These are phyloP conservation scores for Irpex sp. DNA, from an alignment of 1,284 basidiomycete genomes.

Conservation along the genomic window DNA sequence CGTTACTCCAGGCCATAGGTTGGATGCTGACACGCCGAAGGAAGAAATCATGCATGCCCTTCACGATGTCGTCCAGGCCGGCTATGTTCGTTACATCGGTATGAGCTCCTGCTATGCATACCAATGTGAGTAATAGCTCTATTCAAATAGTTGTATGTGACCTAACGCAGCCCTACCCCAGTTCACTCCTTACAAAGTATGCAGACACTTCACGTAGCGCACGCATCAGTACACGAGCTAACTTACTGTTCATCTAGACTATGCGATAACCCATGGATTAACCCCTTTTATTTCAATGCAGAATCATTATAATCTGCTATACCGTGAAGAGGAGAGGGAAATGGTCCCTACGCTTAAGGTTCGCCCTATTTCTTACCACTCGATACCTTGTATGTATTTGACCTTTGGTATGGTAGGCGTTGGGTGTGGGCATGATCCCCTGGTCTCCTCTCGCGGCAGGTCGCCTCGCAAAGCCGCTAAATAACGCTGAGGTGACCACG, in stretches of 20 bases:
- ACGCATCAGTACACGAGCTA: neutral
- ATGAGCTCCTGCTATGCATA: slow-evolving; percentile 37
- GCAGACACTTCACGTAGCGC: neutral
- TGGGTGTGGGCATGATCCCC: slow-evolving; percentile 35
- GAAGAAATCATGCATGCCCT: slow-evolving; percentile 31
- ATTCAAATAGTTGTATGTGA: neutral
- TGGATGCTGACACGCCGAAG: slow-evolving; percentile 53
- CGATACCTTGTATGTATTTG: neutral
- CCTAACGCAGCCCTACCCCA: neutral
- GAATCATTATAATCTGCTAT: slow-evolving; percentile 54
- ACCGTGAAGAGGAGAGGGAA: slow-evolving; percentile 68
- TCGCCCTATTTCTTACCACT: neutral
- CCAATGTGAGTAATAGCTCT: slow-evolving; percentile 24
- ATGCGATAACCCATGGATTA: slow-evolving; percentile 40
- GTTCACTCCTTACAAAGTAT: slow-evolving; percentile 21
- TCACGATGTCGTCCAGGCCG: slow-evolving; percentile 33
- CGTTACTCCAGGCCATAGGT: slow-evolving; percentile 9
- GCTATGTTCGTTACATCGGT: slow-evolving; percentile 32
- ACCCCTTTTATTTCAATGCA: slow-evolving; percentile 74
- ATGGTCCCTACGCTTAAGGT: slow-evolving; percentile 61
- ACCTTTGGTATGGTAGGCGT: slow-evolving; percentile 13
- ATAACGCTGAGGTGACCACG: slow-evolving; percentile 7
- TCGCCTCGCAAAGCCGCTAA: slow-evolving; percentile 26
- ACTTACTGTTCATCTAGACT: slow-evolving; percentile 4
- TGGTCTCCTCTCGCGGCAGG: slow-evolving; percentile 37